These are phyloP conservation scores for Suhomyces taliae DNA, from an alignment of 1,139 yeast genomes.

Conservation along the genomic window DNA sequence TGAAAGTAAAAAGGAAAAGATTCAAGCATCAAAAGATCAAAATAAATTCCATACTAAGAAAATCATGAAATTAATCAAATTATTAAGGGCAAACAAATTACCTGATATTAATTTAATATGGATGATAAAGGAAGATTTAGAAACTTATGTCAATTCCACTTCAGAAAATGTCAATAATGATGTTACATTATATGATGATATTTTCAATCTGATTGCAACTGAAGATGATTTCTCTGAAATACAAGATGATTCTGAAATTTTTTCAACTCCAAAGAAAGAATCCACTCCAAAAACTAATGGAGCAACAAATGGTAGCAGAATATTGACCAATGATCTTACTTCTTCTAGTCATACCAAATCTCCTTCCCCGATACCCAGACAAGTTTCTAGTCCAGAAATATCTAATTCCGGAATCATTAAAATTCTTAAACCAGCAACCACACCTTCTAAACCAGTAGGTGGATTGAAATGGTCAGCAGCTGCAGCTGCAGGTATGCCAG, in stretches of 20 bases:
- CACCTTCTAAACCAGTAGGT: slow-evolving; percentile 64
- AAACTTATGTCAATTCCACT: slow-evolving; percentile 38
- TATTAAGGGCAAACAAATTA: slow-evolving; percentile 31
- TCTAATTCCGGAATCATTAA: slow-evolving; percentile 29
- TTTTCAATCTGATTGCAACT: slow-evolving; percentile 26
- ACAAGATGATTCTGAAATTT: slow-evolving; percentile 14
- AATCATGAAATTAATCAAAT: slow-evolving; percentile 32
- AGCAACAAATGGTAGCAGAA: slow-evolving; percentile 1
- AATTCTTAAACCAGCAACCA: slow-evolving; percentile 65
- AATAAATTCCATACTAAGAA: slow-evolving; percentile 44
- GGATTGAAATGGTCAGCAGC: slow-evolving; percentile 73
- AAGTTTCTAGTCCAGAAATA: slow-evolving; percentile 15
- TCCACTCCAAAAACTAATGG: slow-evolving; percentile 2
- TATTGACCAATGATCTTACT: slow-evolving; percentile 4
- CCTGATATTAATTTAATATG: slow-evolving; percentile 35
- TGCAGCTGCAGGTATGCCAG: slow-evolving; percentile 47
- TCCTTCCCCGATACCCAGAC: slow-evolving; percentile 14
- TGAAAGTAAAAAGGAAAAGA: slow-evolving; percentile 46
- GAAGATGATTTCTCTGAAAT: slow-evolving; percentile 15
- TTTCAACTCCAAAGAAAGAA: slow-evolving; percentile 12
- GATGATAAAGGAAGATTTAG: slow-evolving; percentile 44
- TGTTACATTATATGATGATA: slow-evolving; percentile 44
- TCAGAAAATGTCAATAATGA: slow-evolving; percentile 41
- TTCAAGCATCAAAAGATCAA: slow-evolving; percentile 34
- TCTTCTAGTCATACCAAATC: slow-evolving; percentile 5